Conservation (phyloP, 2,329 filamentous ascomycete species). For the Diaporthe humulicola region DNA sequence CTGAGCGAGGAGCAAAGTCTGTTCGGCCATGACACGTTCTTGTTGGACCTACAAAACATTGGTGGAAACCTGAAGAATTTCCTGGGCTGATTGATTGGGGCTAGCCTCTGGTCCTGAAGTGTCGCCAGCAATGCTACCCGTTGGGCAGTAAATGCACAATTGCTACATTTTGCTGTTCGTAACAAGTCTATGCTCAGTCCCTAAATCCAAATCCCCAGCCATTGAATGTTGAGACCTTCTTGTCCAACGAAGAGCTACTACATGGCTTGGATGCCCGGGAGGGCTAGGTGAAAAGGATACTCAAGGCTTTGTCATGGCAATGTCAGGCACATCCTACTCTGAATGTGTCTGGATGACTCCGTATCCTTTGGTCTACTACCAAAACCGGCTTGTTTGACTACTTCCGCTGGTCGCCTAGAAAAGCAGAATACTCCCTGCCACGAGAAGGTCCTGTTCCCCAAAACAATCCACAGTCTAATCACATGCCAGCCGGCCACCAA, state of each 20-base stretch:
- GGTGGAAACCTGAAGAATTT: conserved; percentile 87
- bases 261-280: neutral
- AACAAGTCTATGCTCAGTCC: neutral
- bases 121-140: neutral
- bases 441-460: neutral
- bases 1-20: conserved; percentile 93
- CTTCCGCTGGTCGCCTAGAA: neutral
- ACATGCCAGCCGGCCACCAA: neutral
- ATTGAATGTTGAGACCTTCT: neutral
- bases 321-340: neutral
- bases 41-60: conserved; percentile 92
- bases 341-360: neutral
- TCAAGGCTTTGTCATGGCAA: neutral
- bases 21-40: conserved; percentile 97
- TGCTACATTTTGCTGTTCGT: neutral
- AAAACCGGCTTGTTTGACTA: neutral
- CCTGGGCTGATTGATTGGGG: conserved; percentile 68
- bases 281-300: neutral
- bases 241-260: neutral
- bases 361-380: neutral
- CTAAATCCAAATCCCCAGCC: neutral
- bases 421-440: neutral
- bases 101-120: neutral
- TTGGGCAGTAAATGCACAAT: neutral
- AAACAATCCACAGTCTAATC: neutral